Evolutionary conservation across 768 basidiomycete genomes (phyloP).

Genomic region (Boletus vermiculosoides): DNA sequence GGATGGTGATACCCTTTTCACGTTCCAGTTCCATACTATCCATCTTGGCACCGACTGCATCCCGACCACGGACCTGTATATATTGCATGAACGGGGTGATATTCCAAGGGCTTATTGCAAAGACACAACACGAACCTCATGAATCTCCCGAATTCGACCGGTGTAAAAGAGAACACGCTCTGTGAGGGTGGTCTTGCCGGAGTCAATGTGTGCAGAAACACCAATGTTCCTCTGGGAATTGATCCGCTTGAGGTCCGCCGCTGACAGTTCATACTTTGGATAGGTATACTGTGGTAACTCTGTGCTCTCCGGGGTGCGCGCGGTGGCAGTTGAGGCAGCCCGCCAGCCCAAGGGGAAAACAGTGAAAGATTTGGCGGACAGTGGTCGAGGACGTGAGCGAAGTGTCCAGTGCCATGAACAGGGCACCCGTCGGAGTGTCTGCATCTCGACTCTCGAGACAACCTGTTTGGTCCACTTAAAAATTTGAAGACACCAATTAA

Average conservation of each 20-base stretch:
- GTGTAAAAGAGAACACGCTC: conserved; percentile 97
- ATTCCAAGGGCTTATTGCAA: not conserved
- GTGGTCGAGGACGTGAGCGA: conserved; percentile 12
- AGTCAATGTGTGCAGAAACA: conserved; percentile 93
- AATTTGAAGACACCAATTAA: conserved; percentile 1
- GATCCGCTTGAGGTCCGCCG: conserved; percentile 65
- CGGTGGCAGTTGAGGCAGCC: conserved; percentile 46
- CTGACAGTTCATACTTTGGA: conserved; percentile 51
- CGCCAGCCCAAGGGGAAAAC: conserved; percentile 26
- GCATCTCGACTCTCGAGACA: conserved; percentile 27
- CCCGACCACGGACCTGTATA: conserved; percentile 81
- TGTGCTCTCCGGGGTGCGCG: not conserved
- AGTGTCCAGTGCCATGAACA: conserved; percentile 28
- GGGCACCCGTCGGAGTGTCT: conserved; percentile 27
- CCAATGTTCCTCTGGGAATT: conserved; percentile 90
- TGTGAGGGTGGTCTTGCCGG: conserved; percentile 97
- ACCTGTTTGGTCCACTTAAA: conserved; percentile 1
- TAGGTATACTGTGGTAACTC: conserved; percentile 24
- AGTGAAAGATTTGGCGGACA: not conserved
- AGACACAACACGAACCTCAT: conserved; percentile 66
- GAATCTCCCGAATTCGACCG: conserved; percentile 91
- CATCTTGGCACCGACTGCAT: conserved; percentile 99
- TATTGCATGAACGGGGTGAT: not conserved
- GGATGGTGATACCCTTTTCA: conserved; percentile 99
- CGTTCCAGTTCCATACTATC: conserved; percentile 99